Percentiles rank a stretch among this genome's conserved stretches.
Evolutionary conservation across 805 yeast species (phyloP).

Genomic region (Metschnikowia continentalis): DNA sequence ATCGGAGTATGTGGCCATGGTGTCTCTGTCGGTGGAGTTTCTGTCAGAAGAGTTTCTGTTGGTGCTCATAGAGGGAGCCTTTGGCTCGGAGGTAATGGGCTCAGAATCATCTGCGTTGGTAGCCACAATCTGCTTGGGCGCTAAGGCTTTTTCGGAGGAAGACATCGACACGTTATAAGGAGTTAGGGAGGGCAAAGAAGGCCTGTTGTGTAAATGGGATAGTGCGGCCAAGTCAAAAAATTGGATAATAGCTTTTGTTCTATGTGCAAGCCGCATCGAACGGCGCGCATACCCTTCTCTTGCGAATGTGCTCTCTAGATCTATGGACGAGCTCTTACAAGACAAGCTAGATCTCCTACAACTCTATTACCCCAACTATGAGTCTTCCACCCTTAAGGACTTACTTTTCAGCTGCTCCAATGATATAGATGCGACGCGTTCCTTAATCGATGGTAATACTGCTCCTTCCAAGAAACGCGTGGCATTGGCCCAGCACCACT

Average conservation of each 20-base stretch:
- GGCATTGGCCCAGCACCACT: constrained; percentile 14
- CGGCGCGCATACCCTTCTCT: constrained; percentile 4
- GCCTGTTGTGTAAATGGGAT: neutral
- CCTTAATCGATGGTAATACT: constrained; percentile 33
- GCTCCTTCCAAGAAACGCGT: constrained; percentile 14
- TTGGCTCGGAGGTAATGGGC: constrained; percentile 15
- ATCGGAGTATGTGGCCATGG: constrained; percentile 10
- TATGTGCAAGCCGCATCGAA: constrained; percentile 4
- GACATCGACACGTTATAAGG: constrained; percentile 5
- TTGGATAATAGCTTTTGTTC: neutral
- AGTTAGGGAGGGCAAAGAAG: neutral
- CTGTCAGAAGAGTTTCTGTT: constrained; percentile 6
- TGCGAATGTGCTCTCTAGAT: neutral
- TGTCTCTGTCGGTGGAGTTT: constrained; percentile 6
- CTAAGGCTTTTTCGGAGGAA: neutral
- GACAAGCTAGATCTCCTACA: constrained; percentile 35
- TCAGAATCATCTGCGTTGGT: constrained; percentile 5
- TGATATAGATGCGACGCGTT: constrained; percentile 39
- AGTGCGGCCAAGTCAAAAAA: constrained; percentile 1
- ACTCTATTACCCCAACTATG: constrained; percentile 41
- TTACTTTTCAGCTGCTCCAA: constrained; percentile 53
- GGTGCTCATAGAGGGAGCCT: constrained; percentile 14
- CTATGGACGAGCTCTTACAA: constrained; percentile 14
- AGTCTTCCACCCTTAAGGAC: constrained; percentile 42
- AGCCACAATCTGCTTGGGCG: constrained; percentile 9